Evolutionary conservation across 2,329 filamentous ascomycete species (phyloP), one percentile per base, ranked within the genome.

Genomic region (Cryphonectria japonica): DNA sequence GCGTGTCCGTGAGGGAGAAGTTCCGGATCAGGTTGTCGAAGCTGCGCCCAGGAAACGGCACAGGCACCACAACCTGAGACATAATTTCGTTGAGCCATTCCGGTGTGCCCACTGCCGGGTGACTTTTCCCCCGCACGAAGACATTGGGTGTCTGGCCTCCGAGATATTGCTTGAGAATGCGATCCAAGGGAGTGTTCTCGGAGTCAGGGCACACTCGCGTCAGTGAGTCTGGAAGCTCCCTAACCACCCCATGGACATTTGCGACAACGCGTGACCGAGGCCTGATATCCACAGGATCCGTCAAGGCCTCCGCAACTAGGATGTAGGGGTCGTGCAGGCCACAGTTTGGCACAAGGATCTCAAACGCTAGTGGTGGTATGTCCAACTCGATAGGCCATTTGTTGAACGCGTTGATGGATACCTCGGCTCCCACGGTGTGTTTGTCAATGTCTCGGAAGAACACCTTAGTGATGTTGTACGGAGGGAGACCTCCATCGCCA

Each of bases 11-110:
- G 74, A 98, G 83, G 32, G 94, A 92, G 78, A 98, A 98, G 75
- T 96, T 95, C 75, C 91, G 92, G 78, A 99, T 92, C 22, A 97
- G 83, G 74, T 92, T 90, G 74, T 94, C 94, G 76, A 98, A 91
- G 0, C 91, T 91, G 71, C 91, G 89, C 6, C 94, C 94, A 0
- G 94, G 93, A 73, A 98, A 92, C 7, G 94, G 92, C 8, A 98
- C 84, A 3, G 95, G 94, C 0, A 98, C 86, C 0, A 91, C 95
- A 67, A 98, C 88, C 75, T 92, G 94, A 62, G 91, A 90, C 52
- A 98, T 83, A 32, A 99, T 86, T 67, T 95, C 89, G 19, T 88
- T 87, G 64, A 98, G 87, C 96, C 96, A 99, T 62, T 85, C 84
- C 0, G 96, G 96, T 0, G 94, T 93, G 46, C 90, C 85, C 1